Evolutionary conservation across 306 rosid species (phyloP).

Genomic region (Castanospermum australe): DNA sequence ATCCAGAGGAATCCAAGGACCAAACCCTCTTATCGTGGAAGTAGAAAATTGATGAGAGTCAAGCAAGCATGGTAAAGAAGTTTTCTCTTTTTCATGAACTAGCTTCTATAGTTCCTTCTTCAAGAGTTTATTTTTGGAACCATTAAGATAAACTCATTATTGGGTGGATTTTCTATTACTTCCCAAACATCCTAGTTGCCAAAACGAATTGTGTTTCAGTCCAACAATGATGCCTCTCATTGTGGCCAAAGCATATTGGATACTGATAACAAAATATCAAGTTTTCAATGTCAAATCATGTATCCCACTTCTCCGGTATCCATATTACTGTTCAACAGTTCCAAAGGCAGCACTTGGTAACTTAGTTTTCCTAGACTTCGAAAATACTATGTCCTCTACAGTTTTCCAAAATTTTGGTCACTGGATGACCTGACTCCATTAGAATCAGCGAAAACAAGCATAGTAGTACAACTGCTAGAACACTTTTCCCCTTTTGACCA

Average conservation of each 20-base stretch:
- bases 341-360: conserved; percentile 13
- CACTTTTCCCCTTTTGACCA: background rate
- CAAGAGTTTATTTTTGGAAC: background rate
- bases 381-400: background rate
- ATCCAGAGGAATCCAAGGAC: background rate
- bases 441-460: background rate
- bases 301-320: background rate
- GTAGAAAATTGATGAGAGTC: background rate
- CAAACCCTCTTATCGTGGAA: background rate
- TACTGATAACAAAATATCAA: background rate
- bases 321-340: background rate
- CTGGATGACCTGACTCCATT: background rate
- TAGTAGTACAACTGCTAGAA: background rate
- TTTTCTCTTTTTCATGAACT: background rate
- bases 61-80: background rate
- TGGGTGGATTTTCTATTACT: conserved; percentile 9
- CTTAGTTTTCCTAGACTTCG: background rate
- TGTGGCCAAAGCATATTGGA: background rate
- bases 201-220: background rate
- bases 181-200: conserved; percentile 6
- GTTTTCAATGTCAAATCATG: background rate
- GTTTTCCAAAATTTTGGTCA: background rate
- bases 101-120: background rate
- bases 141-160: background rate
- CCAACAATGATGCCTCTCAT: background rate